Evolutionary conservation across 129 eudicot genomes (phyloP).

Genomic region (Heracleum sosnowskyi): DNA sequence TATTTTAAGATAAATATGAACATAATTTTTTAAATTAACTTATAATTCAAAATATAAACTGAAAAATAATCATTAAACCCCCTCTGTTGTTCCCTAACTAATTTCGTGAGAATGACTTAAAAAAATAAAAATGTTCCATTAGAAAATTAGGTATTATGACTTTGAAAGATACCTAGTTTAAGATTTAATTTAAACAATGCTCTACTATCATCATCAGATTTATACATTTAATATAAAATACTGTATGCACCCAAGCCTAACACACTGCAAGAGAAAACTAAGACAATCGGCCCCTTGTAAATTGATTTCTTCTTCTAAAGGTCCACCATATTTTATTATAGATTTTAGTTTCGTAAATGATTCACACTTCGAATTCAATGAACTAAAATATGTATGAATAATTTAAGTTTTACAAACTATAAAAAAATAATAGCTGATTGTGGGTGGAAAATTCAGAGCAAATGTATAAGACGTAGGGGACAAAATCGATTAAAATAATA

Average conservation of each 20-base stretch:
- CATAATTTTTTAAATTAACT: no score
- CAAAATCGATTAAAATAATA: neutral
- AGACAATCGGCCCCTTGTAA: neutral
- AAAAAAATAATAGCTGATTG: neutral
- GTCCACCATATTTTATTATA: neutral
- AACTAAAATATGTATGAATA: neutral
- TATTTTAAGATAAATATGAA: no score
- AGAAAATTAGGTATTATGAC: neutral
- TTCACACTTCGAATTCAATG: neutral
- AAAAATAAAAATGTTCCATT: neutral
- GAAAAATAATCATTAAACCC: no score
- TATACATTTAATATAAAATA: no score
- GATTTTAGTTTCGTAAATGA: neutral
- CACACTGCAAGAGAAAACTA: neutral
- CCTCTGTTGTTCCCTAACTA: no score
- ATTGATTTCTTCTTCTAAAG: neutral
- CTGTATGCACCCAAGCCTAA: neutral
- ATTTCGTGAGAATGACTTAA: no score
- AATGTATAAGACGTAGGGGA: neutral
- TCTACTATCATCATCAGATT: no score
- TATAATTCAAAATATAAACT: no score
- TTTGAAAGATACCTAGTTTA: neutral
- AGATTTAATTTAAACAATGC: neutral
- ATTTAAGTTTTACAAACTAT: neutral
- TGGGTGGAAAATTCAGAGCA: neutral